Base-by-base conservation (phyloP, 371 early-diverging fungal genomes). In the Mucor saturninus region DNA sequence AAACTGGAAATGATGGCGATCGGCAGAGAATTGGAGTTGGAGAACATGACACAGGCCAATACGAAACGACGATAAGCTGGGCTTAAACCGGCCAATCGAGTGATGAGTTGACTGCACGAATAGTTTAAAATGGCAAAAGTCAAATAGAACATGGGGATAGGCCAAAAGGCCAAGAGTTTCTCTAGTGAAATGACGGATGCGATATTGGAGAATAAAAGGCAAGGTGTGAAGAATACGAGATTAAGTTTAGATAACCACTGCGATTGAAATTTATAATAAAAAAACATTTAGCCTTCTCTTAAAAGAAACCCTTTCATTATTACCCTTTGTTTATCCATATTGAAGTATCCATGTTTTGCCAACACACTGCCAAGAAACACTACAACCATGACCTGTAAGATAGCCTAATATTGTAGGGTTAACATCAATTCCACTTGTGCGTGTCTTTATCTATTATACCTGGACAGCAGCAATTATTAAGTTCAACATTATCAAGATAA, bases 161-260 rank as follows among this genome's bases (percentile, higher is more conserved):
- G 90, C 92, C 92, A 92, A 43, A 83, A 84, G 31, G 80, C 86
- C 26, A 85, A 64, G 30, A 90, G 69, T 39, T 87, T 83, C 52
- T 72, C 73, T 56, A 85, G 76, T 9, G 83, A 86, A 40, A 89
- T 82, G 26, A 81, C 76, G 26, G 86, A 84, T 6, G 88, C 87
- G 64, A 90, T 87, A 62, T 89, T 91, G 39, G 87, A 81, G 53
- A 92, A 92, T 50, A 92, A 72, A 8, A 92, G 77, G 67, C 91
- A 90, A 1, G 92, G 92, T 31, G 91, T 92, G 72, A 92, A 86
- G 59, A 89, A 88, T 56, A 86, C 81, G 56, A 92, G 60, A 67
- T 90, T 91, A 38, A 92, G 71, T 46, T 80, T 79, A 42, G 92
- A 88, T 52, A 91, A 65, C 58, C 87, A 83, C 91, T 91, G 75